Evolutionary conservation across 73 alveolate species (phyloP), one percentile per base, ranked within the genome.

Genomic region (Paramecium sexaurelia): DNA sequence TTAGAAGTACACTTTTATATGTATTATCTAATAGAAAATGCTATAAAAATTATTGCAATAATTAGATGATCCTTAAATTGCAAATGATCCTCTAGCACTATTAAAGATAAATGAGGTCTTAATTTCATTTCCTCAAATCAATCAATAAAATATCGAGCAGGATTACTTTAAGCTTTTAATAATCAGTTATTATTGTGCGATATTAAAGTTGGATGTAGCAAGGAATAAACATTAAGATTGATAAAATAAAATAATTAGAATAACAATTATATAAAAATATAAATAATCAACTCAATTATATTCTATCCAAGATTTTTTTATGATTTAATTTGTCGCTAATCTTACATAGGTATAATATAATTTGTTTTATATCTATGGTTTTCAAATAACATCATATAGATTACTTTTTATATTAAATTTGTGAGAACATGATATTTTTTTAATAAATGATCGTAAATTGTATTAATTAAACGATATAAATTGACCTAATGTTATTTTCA

Each of bases 141-240:
- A 78, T 7, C 35, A 71, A 71, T 71, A 29, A 37, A 71, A 71
- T 10, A 35, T 71, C 6, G 55, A 71, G 17, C 13, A 71, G 17
- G 86, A 71, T 7, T 71, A 35, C 86, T 35, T 37, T 35, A 71
- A 71, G 15, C 26, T 71, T 11, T 35, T 71, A 71, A 35, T 71
- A 20, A 40, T 71, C 17, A 71, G 86, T 35, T 71, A 71, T 3
- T 71, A 71, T 71, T 71, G 86, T 71, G 86, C 86, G 5, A 19
- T 71, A 3, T 37, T 71, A 35, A 71, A 71, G 29, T 11, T 71
- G 37, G 56, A 61, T 61, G 29, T 51, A 51, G 6, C 19, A 51
- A 51, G 29, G 17, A 51, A n/a, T 51, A 51, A 17, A 17, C 1
- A 17, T 4, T 51, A 5, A 5, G 11, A 51, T 51, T 51, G 67